A percentile compares a stretch with the other conserved stretches of the same genome.
phyloP scores from a whole-genome alignment of 2,329 filamentous ascomycete species.

The Aspergillus pseudotamarii region DNA sequence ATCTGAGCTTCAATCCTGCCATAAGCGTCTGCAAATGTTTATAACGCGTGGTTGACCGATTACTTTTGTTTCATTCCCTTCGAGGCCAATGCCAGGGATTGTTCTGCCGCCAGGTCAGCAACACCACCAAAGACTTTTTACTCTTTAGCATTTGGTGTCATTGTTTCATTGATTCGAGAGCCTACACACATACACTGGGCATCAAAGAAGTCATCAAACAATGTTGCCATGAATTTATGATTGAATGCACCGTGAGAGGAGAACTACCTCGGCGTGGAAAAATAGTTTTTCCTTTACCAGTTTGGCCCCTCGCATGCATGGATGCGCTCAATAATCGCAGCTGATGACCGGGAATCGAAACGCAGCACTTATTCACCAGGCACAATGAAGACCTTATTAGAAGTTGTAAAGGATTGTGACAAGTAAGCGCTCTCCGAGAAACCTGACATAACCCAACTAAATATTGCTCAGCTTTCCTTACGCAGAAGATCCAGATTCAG shows the following conservation, averaged over 20 bases:
- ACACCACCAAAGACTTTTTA: too few species aligned
- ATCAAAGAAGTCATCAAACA: too few species aligned
- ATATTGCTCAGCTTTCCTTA: conserved; percentile 8
- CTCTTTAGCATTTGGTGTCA: too few species aligned
- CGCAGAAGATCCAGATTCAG: conserved; percentile 9
- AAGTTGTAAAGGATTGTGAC: conserved; percentile 10
- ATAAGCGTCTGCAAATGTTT: too few species aligned
- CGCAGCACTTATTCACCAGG: background rate
- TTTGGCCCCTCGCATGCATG: background rate
- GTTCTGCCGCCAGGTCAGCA: too few species aligned
- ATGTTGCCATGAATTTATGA: background rate
- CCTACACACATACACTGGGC: too few species aligned
- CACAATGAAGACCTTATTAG: background rate
- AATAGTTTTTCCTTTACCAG: background rate
- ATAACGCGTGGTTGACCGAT: too few species aligned
- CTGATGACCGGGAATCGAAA: background rate
- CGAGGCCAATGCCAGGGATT: too few species aligned
- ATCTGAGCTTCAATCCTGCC: too few species aligned
- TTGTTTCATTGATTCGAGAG: background rate
- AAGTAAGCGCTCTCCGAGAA: background rate
- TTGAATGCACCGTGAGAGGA: background rate
- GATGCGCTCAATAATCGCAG: too few species aligned
- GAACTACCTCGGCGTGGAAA: background rate
- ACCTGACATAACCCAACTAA: background rate
- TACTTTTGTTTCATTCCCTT: too few species aligned